A percentile compares a stretch with the other conserved stretches of the same genome.
phyloP scores from a whole-genome alignment of 768 basidiomycete species.

The Boletus rubroflammeus region DNA sequence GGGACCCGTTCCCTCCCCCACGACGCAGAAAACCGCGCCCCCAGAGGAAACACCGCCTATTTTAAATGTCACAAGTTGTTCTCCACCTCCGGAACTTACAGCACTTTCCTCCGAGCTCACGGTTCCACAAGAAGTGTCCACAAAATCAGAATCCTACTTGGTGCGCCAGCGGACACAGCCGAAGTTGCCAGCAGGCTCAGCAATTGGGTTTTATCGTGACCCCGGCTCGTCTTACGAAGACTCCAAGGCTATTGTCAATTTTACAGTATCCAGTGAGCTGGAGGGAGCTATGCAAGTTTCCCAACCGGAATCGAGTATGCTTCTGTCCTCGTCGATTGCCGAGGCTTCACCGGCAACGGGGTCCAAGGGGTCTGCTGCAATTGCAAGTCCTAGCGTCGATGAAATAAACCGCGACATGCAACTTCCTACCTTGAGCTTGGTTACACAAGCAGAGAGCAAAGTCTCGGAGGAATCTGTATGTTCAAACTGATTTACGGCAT shows the following conservation, averaged over 20 bases:
- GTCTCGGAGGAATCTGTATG: constrained; percentile 54
- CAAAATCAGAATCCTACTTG: constrained; percentile 24
- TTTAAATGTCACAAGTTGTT: constrained; percentile 60
- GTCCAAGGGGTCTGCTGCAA: constrained; percentile 5
- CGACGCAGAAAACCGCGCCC: constrained; percentile 3
- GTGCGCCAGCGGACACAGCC: constrained; percentile 53
- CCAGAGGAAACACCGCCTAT: constrained; percentile 16
- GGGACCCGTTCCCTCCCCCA: constrained; percentile 20
- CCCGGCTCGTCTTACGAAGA: constrained; percentile 50
- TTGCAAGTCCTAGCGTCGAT: constrained; percentile 9
- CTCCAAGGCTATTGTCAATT: constrained; percentile 54
- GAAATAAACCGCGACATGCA: constrained; percentile 7
- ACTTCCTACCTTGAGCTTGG: constrained; percentile 20
- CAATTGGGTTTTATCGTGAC: constrained; percentile 71
- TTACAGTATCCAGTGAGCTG: constrained; percentile 77
- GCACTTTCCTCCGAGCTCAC: constrained; percentile 25
- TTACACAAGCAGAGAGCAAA: constrained; percentile 43
- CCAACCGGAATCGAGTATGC: constrained; percentile 19
- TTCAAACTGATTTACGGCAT: constrained; percentile 7
- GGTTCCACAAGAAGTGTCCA: constrained; percentile 34
- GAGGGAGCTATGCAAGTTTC: constrained; percentile 34
- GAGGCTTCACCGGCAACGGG: constrained; percentile 11
- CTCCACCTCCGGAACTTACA: constrained; percentile 54
- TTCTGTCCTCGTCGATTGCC: constrained; percentile 23
- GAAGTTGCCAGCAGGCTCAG: constrained; percentile 69